Evolutionary conservation across 1,284 basidiomycete species (phyloP), one percentile per base, ranked within the genome.

Genomic region (Ustilago lituana): DNA sequence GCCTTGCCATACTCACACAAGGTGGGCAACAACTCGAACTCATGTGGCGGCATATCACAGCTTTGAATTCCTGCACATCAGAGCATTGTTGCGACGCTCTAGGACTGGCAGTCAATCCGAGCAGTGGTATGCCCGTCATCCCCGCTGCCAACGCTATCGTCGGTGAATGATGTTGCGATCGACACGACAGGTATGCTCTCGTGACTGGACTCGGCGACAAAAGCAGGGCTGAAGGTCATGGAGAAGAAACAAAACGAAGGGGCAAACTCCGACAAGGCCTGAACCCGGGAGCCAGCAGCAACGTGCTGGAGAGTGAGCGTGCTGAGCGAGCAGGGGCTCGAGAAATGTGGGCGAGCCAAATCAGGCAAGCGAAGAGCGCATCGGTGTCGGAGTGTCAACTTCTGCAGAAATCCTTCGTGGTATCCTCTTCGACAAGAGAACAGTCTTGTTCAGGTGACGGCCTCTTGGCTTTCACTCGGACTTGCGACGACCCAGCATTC

Each of bases 301-400:
- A 12, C 27, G 27, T 29, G 27, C 27, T 29, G 27, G 27, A 29
- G 12, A 12, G 27, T 6, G 7, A 52, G 49, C 49, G 35, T 41
- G 46, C 41, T 48, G 33, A 17, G 23, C 29, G 17, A 20, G 23
- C 39, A 55, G 52, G 53, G 48, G 43, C 20, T 36, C n/a, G 9
- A 44, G 35, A 39, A 53, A 43, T 24, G 48, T 20, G 17, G 7
- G 12, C 17, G 40, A 29, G 26, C 51, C 41, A 53, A 48, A 31
- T 22, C 7, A 48, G 37, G 20, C 40, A 51, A 24, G n/a, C 20
- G 11, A 31, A 27, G 24, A 12, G 14, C 12, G 36, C 51, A 23
- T 55, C 47, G 48, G 52, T 43, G 52, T 57, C 49, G 60, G 60
- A 53, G 54, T 55, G 7, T 24, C 36, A 62, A 55, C 23, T 22